These are phyloP conservation scores for Populus tremula DNA, from an alignment of 345 rosid species.

Conservation along the genomic window DNA sequence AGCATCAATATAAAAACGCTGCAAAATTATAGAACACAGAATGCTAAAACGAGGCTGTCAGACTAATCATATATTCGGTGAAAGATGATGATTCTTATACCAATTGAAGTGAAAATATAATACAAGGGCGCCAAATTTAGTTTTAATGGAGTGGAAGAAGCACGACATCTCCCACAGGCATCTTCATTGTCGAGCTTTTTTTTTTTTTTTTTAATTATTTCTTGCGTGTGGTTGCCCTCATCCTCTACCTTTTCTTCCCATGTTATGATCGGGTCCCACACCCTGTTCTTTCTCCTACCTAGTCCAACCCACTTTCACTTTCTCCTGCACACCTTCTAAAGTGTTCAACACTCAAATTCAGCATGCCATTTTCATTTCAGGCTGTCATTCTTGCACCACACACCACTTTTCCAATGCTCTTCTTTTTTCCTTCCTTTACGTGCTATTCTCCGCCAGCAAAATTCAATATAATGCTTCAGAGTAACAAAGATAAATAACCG, in stretches of 20 bases:
- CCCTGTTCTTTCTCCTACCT: too few relatives aligned
- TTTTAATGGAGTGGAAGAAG: neutral
- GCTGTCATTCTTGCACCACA: too few relatives aligned
- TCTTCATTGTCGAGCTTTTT: neutral
- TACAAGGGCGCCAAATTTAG: neutral
- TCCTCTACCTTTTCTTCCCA: neutral
- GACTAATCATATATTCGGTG: neutral
- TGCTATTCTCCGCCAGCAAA: neutral
- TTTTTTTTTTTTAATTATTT: too few relatives aligned
- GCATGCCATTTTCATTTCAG: too few relatives aligned
- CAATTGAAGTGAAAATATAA: neutral
- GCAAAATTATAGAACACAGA: too few relatives aligned
- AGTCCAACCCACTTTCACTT: too few relatives aligned
- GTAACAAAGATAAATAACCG: neutral
- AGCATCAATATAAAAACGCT: neutral
- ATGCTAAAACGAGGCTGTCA: neutral
- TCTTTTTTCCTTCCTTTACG: neutral
- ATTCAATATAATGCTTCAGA: neutral
- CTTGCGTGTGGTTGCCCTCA: neutral
- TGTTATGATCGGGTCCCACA: neutral
- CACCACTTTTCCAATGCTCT: neutral
- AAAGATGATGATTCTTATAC: neutral
- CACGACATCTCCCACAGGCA: neutral
- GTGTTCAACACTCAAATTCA: too few relatives aligned
- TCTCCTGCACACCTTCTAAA: too few relatives aligned